Evolutionary conservation across 2,329 filamentous ascomycete genomes (phyloP), one percentile per base, ranked within the genome.

Genomic region (Pyricularia sp.): DNA sequence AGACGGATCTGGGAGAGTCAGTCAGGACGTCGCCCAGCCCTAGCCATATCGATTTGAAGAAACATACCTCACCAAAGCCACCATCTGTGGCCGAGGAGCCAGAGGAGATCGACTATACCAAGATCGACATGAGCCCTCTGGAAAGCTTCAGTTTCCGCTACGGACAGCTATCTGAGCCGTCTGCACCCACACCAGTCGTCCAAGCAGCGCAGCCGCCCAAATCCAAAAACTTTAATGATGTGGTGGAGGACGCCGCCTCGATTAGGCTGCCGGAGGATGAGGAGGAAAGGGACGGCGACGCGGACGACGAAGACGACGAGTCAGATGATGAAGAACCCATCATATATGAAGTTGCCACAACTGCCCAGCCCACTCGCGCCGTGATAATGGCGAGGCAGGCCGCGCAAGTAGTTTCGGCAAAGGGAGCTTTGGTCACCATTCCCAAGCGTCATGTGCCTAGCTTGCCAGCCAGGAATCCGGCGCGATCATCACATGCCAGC

Each of bases 361-460:
- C 82, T 6, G 79, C 84, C 19, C 81, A 84, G 67, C 81, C 82
- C 19, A 77, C 84, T 19, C 80, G 82, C 7, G 82, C 85, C 64
- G 82, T 85, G 55, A 80, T 84, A 59, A 78, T 85, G 62, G 82
- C 84, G 2, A 85, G 88, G 1, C 85, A 88, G 65, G 81, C 85
- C 65, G 84, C 89, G 3, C 85, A 88, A 64, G 82, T 86, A 65
- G 85, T 92, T 65, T 81, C 83, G 33, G 88, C 86, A 53, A 88
- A 90, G 71, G 90, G 91, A 28, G 88, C 88, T 63, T 79, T 97
- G 63, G 90, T 97, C 31, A 92, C 86, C 60, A 96, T 97, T 66
- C 86, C 90, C 13, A 96, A 93, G 76, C 84, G 91, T 44, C 76
- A 87, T 1, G 85, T 91, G 0, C 92, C 93, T 1, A 86, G 89